Base-by-base conservation (phyloP, 345 rosid genomes). In the Salix purpurea region DNA sequence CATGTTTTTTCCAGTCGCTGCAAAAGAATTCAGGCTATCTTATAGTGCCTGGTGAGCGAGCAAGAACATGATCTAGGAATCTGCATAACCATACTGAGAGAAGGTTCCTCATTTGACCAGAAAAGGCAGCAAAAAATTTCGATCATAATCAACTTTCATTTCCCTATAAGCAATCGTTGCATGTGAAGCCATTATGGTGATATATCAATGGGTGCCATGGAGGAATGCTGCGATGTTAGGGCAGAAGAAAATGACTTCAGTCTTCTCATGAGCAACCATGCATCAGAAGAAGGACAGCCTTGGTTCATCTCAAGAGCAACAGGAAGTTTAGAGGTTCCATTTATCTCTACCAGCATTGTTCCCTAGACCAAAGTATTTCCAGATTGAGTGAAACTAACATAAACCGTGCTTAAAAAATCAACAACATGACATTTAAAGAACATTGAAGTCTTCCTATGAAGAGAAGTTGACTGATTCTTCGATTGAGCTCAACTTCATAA, bases 251-350 rank as follows among this genome's bases (percentile, higher is more conserved):
- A 60, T 64, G 85, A 73, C 78, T 80, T 84, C 58, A 91, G 80
- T 83, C 96, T 89, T 84, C 84, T 77, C 62, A 92, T 83, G 69
- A 96, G 97, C 84, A 90, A 84, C 88, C 89, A 83, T 44, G 97
- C 92, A 84, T 93, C 96, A 12, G 87, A 81, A 76, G 88, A 13
- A 52, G 89, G 65, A 76, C 92, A 91, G 58, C 98, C 99, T 79
- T 87, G 86, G 74, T 79, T 80, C 94, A 93, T 85, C 85, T 93
- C 93, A 21, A 83, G 75, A 46, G 90, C 94, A 42, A 96, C 76
- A 39, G 97, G 99, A 88, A 85, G 70, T 13, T 84, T 79, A 24
- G 88, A 88, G 4, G 84, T 81, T 77, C 81, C 81, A 58, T 87
- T 89, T 67, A 90, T 82, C 85, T 96, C 94, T 67, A 93, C 73